Conservation (phyloP, 495 filamentous ascomycete species). For the Collariella sp. region DNA sequence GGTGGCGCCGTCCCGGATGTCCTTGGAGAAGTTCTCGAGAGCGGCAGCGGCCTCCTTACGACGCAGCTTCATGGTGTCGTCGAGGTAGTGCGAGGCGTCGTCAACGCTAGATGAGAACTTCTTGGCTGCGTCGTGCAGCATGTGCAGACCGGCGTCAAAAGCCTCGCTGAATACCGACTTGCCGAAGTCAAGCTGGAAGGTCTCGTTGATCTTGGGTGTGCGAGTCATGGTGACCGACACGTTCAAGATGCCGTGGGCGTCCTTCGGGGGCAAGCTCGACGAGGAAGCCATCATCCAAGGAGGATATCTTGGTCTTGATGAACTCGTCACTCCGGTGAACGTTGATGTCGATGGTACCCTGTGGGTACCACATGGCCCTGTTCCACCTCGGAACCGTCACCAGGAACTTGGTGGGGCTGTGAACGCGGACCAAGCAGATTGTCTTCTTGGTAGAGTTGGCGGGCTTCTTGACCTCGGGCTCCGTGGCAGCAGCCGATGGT, state of each 20-base stretch:
- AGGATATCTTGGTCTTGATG: constrained; percentile 35
- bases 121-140: constrained; percentile 31
- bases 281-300: constrained; percentile 37
- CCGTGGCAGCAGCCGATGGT: constrained; percentile 16
- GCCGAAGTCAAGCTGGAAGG: constrained; percentile 38
- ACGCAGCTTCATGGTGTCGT: constrained; percentile 27
- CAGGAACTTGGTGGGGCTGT: constrained; percentile 33
- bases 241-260: constrained; percentile 36
- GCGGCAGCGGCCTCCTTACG: constrained; percentile 25
- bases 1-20: constrained; percentile 13
- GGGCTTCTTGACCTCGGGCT: constrained; percentile 14
- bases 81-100: constrained; percentile 29
- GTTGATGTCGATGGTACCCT: constrained; percentile 36
- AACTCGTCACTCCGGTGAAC: constrained; percentile 33
- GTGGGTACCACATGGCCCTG: constrained; percentile 35
- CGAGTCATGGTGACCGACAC: constrained; percentile 37
- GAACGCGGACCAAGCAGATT: constrained; percentile 31
- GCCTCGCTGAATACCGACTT: constrained; percentile 27
- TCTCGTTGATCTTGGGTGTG: constrained; percentile 40
- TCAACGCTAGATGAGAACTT: constrained; percentile 27
- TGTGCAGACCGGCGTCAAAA: constrained; percentile 31
- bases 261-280: constrained; percentile 33
- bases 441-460: constrained; percentile 16
- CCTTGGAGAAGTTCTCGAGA: constrained; percentile 23
- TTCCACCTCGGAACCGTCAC: constrained; percentile 29